Base-by-base conservation (phyloP, 345 rosid genomes). In the Arabis alpina region DNA sequence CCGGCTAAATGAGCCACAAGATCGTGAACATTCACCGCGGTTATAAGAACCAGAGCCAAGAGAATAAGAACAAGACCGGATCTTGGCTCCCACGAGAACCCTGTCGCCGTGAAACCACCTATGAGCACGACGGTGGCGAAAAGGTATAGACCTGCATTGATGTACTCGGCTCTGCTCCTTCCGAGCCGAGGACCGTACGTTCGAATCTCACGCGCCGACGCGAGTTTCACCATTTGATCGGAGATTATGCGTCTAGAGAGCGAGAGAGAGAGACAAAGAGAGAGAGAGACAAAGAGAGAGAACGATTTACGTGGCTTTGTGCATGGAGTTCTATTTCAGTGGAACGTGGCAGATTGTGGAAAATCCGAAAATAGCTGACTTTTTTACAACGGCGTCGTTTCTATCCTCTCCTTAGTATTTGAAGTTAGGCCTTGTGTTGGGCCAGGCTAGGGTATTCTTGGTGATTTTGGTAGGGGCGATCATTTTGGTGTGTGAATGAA, bases 1-100 rank as follows among this genome's bases (percentile, higher is more conserved):
- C 95, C 93, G 5, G 87, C 86, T 2, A 91, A 85, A 79, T 91
- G 98, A 3, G 93, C 99, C 2, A 84, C 12, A 0, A 91, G 87
- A 83, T 91, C 96, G 14, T 89, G 96, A 48, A 80, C 63, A 53
- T 86, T 91, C 6, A 88, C 91, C 1, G 55, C 78, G 34, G 75
- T 54, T 9, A 87, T 81, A 25, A 91, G 72, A 24, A 66, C 83
- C 0, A 80, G 57, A 10, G 90, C 91, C 16, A 86, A 82, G 11
- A 84, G 86, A 59, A 93, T 61, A 49, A 91, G 81, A 32, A 83
- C 86, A 4, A 91, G 84, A 8, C 92, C 97, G 0, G 90, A 83
- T 71, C 61, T 82, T 32, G 91, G 82, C 72, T 91, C 97, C 81
- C 47, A 63, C 0, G 95, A 91, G 65, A 86, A 82, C 61, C 80